A percentile compares a stretch with the other conserved stretches of the same genome.
phyloP scores from a whole-genome alignment of 192 early-diverging fungal genomes.

The Backusella luteola region DNA sequence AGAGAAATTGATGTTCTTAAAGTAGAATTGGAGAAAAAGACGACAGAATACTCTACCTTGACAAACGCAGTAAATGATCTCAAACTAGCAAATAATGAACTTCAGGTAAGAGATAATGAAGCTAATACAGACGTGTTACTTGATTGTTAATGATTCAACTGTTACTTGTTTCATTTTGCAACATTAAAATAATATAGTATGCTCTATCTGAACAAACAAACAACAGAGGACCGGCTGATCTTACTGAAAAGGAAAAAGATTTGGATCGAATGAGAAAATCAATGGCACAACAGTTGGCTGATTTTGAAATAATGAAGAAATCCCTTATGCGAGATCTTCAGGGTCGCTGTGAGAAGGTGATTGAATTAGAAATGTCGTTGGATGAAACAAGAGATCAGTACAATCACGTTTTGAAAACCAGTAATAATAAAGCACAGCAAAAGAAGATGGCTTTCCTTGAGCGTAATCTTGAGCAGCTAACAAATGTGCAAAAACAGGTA shows the following conservation, averaged over 20 bases:
- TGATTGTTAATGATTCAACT: not conserved
- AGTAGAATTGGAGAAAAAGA: conserved; percentile 64
- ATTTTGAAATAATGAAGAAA: conserved; percentile 99
- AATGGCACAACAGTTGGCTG: conserved; percentile 57
- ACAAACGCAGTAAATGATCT: conserved; percentile 59
- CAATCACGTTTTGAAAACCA: conserved; percentile 79
- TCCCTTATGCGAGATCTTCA: conserved; percentile 96
- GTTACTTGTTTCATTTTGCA: not conserved
- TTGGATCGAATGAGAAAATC: conserved; percentile 68
- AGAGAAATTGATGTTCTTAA: conserved; percentile 74
- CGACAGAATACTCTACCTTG: conserved; percentile 63
- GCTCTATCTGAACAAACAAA: conserved; percentile 25
- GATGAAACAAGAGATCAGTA: conserved; percentile 95
- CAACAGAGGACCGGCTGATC: conserved; percentile 1
- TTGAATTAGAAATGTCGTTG: conserved; percentile 95
- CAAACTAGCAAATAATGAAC: conserved; percentile 58
- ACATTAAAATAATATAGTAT: not conserved
- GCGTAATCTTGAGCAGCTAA: conserved; percentile 95
- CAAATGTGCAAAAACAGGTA: conserved; percentile 87
- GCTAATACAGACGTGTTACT: not conserved
- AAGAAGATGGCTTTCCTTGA: conserved; percentile 96
- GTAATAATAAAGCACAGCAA: conserved; percentile 83
- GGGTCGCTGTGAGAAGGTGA: conserved; percentile 96
- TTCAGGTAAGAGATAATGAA: conserved; percentile 42
- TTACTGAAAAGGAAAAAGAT: conserved; percentile 66